phyloP scores from a whole-genome alignment of 345 rosid species.

The Eucalyptus sideroxylon region DNA sequence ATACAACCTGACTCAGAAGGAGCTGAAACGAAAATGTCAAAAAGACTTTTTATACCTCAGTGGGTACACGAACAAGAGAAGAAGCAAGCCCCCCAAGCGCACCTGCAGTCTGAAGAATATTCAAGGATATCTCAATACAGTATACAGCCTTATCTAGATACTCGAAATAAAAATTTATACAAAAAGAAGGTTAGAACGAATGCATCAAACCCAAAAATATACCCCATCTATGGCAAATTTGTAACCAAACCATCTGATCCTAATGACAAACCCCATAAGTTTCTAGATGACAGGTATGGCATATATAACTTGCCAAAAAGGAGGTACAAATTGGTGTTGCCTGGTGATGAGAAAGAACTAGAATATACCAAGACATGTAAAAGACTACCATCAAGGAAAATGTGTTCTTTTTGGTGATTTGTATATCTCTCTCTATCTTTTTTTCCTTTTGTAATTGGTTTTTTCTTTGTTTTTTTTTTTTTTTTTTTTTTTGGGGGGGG shows the following conservation, averaged over 20 bases:
- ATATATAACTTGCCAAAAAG: background rate
- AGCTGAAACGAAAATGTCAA: background rate
- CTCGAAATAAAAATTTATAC: background rate
- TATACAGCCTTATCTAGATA: background rate
- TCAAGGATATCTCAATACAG: background rate
- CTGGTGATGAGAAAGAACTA: background rate
- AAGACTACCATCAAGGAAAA: background rate
- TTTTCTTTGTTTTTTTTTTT: too few species aligned
- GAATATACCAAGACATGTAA: background rate
- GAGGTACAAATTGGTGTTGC: background rate
- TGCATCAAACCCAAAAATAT: background rate
- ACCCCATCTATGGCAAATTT: background rate
- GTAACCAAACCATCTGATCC: background rate
- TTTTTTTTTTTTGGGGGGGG: too few species aligned
- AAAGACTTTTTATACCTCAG: constrained; percentile 41
- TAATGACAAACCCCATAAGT: background rate
- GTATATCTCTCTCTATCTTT: background rate
- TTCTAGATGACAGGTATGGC: background rate
- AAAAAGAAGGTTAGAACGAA: background rate
- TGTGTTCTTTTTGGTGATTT: background rate
- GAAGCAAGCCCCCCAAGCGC: constrained; percentile 93
- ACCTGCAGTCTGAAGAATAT: constrained; percentile 72
- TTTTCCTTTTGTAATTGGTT: background rate
- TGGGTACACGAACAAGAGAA: constrained; percentile 88
- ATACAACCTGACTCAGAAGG: background rate